A percentile compares a stretch with the other conserved stretches of the same genome.
These are phyloP conservation scores for Tylopilus orsonianus DNA, from an alignment of 1,284 basidiomycete genomes.

Conservation along the genomic window DNA sequence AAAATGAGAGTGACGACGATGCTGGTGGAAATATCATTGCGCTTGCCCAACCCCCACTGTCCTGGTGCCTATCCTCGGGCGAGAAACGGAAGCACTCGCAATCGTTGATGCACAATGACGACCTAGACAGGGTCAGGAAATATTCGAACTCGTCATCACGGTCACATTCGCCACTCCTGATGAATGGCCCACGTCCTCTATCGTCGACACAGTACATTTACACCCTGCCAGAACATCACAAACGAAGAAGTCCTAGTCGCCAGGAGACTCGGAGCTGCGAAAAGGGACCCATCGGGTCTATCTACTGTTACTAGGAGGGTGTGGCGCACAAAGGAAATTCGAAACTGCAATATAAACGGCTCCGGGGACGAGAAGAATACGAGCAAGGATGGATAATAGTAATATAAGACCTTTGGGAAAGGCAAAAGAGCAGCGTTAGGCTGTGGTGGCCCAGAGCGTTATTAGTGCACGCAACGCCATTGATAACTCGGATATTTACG, in stretches of 20 bases:
- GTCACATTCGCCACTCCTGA: not conserved
- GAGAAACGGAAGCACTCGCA: conserved; percentile 29
- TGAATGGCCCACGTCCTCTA: not conserved
- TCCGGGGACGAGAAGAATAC: not conserved
- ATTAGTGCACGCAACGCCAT: not conserved
- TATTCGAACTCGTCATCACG: not conserved
- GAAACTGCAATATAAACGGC: not conserved
- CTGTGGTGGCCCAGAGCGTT: conserved; percentile 8
- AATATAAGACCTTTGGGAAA: conserved; percentile 26
- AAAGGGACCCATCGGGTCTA: conserved; percentile 74
- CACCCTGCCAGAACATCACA: not conserved
- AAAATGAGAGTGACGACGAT: not conserved
- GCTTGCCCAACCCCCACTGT: not conserved
- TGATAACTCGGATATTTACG: no score
- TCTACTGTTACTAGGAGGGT: conserved; percentile 54
- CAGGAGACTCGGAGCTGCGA: conserved; percentile 33
- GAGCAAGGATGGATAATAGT: conserved; percentile 5
- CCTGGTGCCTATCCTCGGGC: not conserved
- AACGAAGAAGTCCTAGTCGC: conserved; percentile 11
- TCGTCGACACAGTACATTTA: not conserved
- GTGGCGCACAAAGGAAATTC: conserved; percentile 17
- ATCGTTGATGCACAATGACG: not conserved
- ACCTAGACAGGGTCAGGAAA: conserved; percentile 23
- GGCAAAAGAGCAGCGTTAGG: conserved; percentile 10
- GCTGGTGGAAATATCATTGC: not conserved